Evolutionary conservation across 2,329 filamentous ascomycete species (phyloP).

Genomic region (Arthrinium phaeospermum): DNA sequence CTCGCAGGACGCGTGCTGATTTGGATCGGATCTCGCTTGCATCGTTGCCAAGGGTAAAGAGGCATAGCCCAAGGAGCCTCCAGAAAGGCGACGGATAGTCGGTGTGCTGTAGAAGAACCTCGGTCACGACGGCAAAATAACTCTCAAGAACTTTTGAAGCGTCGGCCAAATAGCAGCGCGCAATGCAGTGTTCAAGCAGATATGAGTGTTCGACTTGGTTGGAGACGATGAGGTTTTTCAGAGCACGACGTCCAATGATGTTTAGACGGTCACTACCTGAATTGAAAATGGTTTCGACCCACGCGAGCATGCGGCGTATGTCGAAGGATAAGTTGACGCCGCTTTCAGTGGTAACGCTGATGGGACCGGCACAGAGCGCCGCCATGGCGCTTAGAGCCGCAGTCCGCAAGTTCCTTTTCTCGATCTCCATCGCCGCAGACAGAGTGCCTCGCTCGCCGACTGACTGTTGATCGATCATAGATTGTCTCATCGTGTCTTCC

Average conservation of each 20-base stretch:
- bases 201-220: slow-evolving; percentile 82
- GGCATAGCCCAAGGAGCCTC: slow-evolving; percentile 84
- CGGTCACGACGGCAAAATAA: slow-evolving; percentile 91
- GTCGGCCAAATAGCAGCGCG: slow-evolving; percentile 86
- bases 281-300: slow-evolving; percentile 95
- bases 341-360: slow-evolving; percentile 87
- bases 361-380: slow-evolving; percentile 82
- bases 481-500: slow-evolving; percentile 87
- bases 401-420: slow-evolving; percentile 89
- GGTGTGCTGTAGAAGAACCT: slow-evolving; percentile 83
- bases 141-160: slow-evolving; percentile 85
- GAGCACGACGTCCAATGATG: slow-evolving; percentile 82
- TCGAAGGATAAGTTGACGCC: slow-evolving; percentile 90
- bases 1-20: slow-evolving; percentile 79
- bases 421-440: slow-evolving; percentile 93
- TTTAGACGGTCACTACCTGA: slow-evolving; percentile 92
- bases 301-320: slow-evolving; percentile 87
- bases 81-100: slow-evolving; percentile 87
- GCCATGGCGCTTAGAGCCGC: slow-evolving; percentile 96
- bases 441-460: slow-evolving; percentile 76
- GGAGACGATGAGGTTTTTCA: slow-evolving; percentile 88
- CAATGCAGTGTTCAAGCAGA: slow-evolving; percentile 86
- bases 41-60: slow-evolving; percentile 93
- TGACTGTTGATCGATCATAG: slow-evolving; percentile 80
- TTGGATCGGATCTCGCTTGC: slow-evolving; percentile 88